Base-by-base conservation (phyloP, 2,329 filamentous ascomycete genomes). In the Colletotrichum sp. region DNA sequence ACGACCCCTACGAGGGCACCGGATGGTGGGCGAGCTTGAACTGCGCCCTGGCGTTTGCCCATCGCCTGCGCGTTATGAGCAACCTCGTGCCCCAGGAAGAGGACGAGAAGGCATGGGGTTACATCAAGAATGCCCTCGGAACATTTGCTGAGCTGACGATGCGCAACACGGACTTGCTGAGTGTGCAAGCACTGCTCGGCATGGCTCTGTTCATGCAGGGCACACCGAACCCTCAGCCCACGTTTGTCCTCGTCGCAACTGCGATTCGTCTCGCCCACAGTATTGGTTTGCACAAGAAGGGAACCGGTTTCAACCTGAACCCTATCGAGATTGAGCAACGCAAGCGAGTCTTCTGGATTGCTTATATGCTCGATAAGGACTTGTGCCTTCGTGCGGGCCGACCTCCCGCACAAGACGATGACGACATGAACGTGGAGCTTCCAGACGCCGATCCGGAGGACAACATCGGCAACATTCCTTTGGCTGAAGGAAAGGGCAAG, bases 11-110 rank as follows among this genome's bases (percentile, higher is more conserved):
- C 79, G 93, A 98, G 82, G 96, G 96, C 32, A 98, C 96, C 8
- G 97, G 97, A 5, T 99, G 97, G 97, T 99, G 97, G 96, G 97
- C 97, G 7, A 98, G 96, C 84, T 89, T 99, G 80, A 99, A 99
- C 80, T 94, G 98, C 75, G 95, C 94, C 2, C 87, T 99, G 72
- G 97, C 96, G n/a, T 98, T 98, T 79, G 94, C 96, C 7, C 95
- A 98, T 82, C 92, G 97, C 55, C 88, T 99, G 81, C 93, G 97
- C 13, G 95, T 98, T 26, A 98, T 98, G 96, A 98, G 95, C 87
- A 97, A 98, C 81, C 88, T 98, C 10, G 95, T 98, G 0, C 94
- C 96, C 2, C 92, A 94, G 77, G 96, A 98, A 77, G 96, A 99
- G 82, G 97, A 99, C 79, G 93, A 96, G 69, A 98, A 98, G 83